Percentiles rank a stretch among this genome's conserved stretches.
These are phyloP conservation scores for Sequoiadendron giganteum DNA, from an alignment of 75 land plant species.

Conservation along the genomic window DNA sequence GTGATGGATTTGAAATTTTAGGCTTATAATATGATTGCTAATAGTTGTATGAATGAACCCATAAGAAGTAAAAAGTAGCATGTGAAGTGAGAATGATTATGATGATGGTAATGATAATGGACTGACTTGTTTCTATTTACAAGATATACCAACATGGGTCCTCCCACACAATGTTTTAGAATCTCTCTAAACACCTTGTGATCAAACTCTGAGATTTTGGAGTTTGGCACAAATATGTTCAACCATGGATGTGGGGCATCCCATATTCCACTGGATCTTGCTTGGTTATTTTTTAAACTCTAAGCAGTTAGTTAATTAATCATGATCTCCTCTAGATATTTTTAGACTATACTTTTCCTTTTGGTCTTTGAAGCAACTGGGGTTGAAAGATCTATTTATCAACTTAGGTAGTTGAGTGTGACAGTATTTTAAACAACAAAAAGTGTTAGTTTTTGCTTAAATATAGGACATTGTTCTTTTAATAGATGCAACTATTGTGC, in stretches of 20 bases:
- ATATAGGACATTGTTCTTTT: too few relatives aligned
- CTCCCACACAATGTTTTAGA: conserved; percentile 19
- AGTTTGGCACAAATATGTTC: conserved; percentile 40
- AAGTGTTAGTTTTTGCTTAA: too few relatives aligned
- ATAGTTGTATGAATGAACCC: conserved; percentile 6
- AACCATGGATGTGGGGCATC: conserved; percentile 54
- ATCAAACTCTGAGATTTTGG: conserved; percentile 42
- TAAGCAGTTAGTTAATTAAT: too few relatives aligned
- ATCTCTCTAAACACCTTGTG: conserved; percentile 31
- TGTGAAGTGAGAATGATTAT: background rate
- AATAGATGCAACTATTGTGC: too few relatives aligned
- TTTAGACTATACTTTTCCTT: too few relatives aligned
- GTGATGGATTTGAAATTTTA: background rate
- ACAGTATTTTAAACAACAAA: too few relatives aligned
- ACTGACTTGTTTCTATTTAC: conserved; percentile 49
- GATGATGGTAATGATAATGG: background rate
- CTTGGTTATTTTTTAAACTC: background rate
- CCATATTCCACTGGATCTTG: conserved; percentile 35
- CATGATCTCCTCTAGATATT: too few relatives aligned
- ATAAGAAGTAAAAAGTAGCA: background rate
- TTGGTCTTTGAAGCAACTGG: too few relatives aligned
- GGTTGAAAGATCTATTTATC: too few relatives aligned
- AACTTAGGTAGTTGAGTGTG: too few relatives aligned
- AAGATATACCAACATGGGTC: conserved; percentile 52
- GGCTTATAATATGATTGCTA: conserved; percentile 1